These are phyloP conservation scores for Clonostachys byssicola DNA, from an alignment of 2,329 filamentous ascomycete genomes.

Conservation along the genomic window DNA sequence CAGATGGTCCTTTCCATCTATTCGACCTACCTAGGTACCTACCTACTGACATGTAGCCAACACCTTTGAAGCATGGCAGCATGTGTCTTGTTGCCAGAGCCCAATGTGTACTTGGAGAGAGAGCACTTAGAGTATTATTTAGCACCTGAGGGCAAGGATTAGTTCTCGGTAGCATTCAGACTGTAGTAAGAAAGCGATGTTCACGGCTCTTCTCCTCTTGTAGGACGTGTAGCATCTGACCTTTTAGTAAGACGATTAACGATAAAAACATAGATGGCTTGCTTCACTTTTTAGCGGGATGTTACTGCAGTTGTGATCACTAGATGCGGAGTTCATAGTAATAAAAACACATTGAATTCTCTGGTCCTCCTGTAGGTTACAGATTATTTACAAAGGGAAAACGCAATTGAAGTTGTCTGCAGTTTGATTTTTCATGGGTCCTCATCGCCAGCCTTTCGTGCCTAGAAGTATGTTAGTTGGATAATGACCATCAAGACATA, in stretches of 20 bases:
- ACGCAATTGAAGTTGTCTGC: not conserved
- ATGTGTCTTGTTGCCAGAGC: too few relatives aligned
- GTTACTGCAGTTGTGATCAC: too few relatives aligned
- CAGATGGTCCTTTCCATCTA: too few relatives aligned
- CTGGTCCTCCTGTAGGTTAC: not conserved
- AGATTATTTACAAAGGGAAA: conserved; percentile 29
- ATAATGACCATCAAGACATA: not conserved
- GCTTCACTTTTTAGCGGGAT: too few relatives aligned
- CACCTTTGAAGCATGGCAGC: too few relatives aligned
- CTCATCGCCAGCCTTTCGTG: conserved; percentile 50
- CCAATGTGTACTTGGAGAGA: too few relatives aligned
- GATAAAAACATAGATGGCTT: too few relatives aligned
- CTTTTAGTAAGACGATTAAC: not conserved
- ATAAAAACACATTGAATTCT: not conserved
- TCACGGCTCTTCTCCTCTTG: not conserved
- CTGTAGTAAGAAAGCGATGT: not conserved
- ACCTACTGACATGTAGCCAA: too few relatives aligned
- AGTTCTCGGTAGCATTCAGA: not conserved
- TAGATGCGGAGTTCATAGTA: not conserved
- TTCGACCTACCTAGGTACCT: too few relatives aligned
- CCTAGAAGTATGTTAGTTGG: conserved; percentile 22
- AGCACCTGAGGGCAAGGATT: too few relatives aligned
- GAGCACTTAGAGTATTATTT: too few relatives aligned
- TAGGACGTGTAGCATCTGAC: not conserved
- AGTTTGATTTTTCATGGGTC: conserved; percentile 33